phyloP scores from a whole-genome alignment of 768 basidiomycete genomes.

The Tephrocybe sp. region DNA sequence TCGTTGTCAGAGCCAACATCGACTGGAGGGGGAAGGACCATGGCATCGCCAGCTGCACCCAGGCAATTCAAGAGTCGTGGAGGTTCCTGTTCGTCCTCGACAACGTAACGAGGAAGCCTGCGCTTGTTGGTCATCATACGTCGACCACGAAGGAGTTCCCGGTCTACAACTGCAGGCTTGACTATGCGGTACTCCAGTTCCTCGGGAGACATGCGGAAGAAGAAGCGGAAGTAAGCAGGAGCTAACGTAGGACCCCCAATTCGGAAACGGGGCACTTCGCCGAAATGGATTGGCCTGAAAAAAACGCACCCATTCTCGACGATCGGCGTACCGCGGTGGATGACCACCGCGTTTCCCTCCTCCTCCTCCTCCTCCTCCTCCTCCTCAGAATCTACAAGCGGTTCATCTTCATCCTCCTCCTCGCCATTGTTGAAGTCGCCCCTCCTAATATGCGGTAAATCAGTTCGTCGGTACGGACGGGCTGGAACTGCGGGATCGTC shows the following conservation, averaged over 20 bases:
- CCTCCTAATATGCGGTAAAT: neutral
- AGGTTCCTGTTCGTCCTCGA: slow-evolving; percentile 2
- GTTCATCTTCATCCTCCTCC: neutral
- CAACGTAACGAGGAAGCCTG: neutral
- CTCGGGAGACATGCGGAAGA: neutral
- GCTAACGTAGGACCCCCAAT: neutral
- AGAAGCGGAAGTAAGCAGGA: neutral
- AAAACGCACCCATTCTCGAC: slow-evolving; percentile 15
- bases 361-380: slow-evolving; percentile 14
- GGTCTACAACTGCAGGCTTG: neutral
- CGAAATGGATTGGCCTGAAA: slow-evolving; percentile 1
- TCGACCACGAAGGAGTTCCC: neutral
- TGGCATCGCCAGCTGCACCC: neutral
- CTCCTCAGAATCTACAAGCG: neutral
- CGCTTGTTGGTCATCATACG: neutral
- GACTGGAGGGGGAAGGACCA: neutral
- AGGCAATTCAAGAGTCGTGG: too few species aligned
- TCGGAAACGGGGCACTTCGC: neutral
- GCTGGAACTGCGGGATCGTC: slow-evolving; percentile 5
- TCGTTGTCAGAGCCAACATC: neutral
- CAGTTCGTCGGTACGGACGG: neutral
- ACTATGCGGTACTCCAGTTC: neutral
- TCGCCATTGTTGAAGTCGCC: neutral
- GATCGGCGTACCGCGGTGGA: too few species aligned
- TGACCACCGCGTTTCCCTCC: neutral